Evolutionary conservation across 2,329 filamentous ascomycete species (phyloP), one percentile per base, ranked within the genome.

Genomic region (Colletotrichum lindemuthianum): DNA sequence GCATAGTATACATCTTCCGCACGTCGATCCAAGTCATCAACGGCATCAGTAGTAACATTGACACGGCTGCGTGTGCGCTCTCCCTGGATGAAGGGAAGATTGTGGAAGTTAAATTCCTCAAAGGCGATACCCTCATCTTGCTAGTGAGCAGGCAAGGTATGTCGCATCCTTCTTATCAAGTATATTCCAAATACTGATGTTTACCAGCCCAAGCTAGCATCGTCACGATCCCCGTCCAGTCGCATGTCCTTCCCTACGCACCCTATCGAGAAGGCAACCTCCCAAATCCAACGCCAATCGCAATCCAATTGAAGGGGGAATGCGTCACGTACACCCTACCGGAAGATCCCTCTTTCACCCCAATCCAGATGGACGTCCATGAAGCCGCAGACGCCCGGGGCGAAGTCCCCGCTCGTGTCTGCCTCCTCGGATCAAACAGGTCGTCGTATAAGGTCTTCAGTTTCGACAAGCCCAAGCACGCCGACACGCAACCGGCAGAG

Each of bases 21-120:
- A 79, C 83, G 1, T 72, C 75, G 0, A 78, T 88, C 11, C 74
- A 79, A 10, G 82, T 89, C 3, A 75, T 82, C 60, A 88, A 88
- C 55, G 86, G 87, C 43, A 86, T 90, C 61, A 91, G 86, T 69
- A 79, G 80, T 59, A 74, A 75, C 40, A 70, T 77, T 3, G 69
- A 74, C 1, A 78, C 78, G 2, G 73, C 74, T n/a, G 74, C 76
- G 4, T 79, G 80, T 40, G 72, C 74, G 32, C 67, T 88, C 8
- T 74, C 75, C 37, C 74, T 87, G 2, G 77, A 74, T 1, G 71
- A 76, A 6, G 77, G 77, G 10, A 77, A 74, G n/a, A 76, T 89
- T 13, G 74, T 87, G 16, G 89, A 93, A 72, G 74, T 90, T 12
- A 89, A 90, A 71, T 92, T 93, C 70, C 82, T 92, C 47, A 83